phyloP scores from a whole-genome alignment of 257 asterid species.

The Verbascum thapsus region DNA sequence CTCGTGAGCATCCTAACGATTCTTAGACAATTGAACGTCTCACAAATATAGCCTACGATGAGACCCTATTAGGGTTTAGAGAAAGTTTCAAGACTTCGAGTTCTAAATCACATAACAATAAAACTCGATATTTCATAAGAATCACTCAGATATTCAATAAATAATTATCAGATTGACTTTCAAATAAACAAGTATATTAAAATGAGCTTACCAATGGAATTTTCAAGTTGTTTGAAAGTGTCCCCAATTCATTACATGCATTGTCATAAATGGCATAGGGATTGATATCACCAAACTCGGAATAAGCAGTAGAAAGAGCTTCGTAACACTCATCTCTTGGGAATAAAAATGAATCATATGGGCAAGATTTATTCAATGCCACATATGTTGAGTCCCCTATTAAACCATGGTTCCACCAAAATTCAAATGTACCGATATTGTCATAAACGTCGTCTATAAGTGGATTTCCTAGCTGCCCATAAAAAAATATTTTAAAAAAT shows the following conservation, averaged over 20 bases:
- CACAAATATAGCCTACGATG: too few relatives aligned
- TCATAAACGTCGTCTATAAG: slow-evolving; percentile 50
- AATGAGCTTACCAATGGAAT: slow-evolving; percentile 42
- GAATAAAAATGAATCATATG: slow-evolving; percentile 46
- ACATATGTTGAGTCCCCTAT: slow-evolving; percentile 48
- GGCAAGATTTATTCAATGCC: slow-evolving; percentile 46
- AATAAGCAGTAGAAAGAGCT: slow-evolving; percentile 43
- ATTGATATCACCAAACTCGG: slow-evolving; percentile 50
- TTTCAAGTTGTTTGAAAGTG: slow-evolving; percentile 37
- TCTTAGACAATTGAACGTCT: too few relatives aligned
- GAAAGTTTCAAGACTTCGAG: too few relatives aligned
- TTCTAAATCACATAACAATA: too few relatives aligned
- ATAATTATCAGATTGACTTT: not conserved
- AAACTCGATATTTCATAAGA: not conserved
- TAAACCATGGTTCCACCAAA: slow-evolving; percentile 66
- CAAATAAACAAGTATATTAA: not conserved
- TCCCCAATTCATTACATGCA: slow-evolving; percentile 42
- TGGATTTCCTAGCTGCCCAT: slow-evolving; percentile 55
- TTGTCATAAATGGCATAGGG: slow-evolving; percentile 47
- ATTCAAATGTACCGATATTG: slow-evolving; percentile 54
- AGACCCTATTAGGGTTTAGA: too few relatives aligned
- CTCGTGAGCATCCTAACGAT: too few relatives aligned
- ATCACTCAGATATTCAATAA: not conserved
- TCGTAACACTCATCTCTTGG: slow-evolving; percentile 38
- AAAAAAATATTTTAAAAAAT: not conserved